Evolutionary conservation across 2,329 filamentous ascomycete genomes (phyloP), one percentile per base, ranked within the genome.

Genomic region (Apiospora aurea): DNA sequence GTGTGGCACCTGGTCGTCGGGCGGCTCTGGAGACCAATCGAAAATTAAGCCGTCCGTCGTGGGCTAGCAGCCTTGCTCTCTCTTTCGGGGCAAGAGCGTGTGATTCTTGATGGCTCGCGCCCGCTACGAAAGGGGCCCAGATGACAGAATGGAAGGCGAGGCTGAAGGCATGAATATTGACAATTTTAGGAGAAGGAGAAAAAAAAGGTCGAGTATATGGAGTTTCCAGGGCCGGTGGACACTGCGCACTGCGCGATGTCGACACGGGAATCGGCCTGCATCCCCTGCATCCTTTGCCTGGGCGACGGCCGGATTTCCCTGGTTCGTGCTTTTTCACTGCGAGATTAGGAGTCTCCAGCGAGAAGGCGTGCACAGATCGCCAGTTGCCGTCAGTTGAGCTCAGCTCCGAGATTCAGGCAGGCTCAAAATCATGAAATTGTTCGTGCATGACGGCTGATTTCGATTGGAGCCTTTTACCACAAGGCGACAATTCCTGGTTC

Each of bases 331-430:
- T 34, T 34, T 61, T 38, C 53, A 38, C 53, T 61, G 38, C 18
- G 53, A 61, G 53, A 61, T 61, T 61, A 61, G 26, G 51, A 34
- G 51, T 29, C 51, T 57, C 51, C 51, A 57, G 51, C 8, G 34
- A 41, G 57, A 11, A n/a, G 21, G 18, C 57, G 57, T n/a, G 57
- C 57, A 64, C 57, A 41, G 57, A 64, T 64, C 18, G 11, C 57
- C 41, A 41, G 57, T 41, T 41, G 57, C 21, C n/a, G 57, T 41
- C 41, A 41, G 34, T n/a, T 64, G 34, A 24, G 13, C 7, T 64
- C 57, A 41, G 57, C 57, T 64, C 57, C 57, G 57, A 64, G 57
- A 64, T 64, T 64, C 57, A 64, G 57, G 57, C 41, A 64, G 57
- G 57, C 57, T 64, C 18, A n/a, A 11, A 41, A 38, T 38, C 5